Conservation (phyloP, 768 basidiomycete species). For the Auriscalpium vulgare region DNA sequence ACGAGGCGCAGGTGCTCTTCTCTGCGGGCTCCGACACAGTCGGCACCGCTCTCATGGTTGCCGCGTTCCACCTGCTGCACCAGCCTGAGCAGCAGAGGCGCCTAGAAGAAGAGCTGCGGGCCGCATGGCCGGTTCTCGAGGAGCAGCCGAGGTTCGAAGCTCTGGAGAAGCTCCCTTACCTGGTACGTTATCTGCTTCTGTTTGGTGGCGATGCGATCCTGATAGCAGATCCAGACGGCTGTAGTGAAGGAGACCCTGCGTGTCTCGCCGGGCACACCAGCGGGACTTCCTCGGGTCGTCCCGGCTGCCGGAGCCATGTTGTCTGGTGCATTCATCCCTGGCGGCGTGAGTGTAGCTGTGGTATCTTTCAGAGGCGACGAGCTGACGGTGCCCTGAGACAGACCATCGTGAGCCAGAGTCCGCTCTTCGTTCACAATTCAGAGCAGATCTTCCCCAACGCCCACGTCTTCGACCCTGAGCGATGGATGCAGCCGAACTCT, state of each 20-base stretch:
- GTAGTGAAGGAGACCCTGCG: conserved; percentile 2
- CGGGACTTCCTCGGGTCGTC: conserved; percentile 1
- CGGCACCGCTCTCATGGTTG: neutral
- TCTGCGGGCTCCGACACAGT: neutral
- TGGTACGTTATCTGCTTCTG: neutral
- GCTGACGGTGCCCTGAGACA: neutral
- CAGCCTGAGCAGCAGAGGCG: neutral
- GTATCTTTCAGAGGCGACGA: neutral
- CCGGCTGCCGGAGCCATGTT: neutral
- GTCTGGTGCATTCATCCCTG: neutral
- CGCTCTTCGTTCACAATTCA: neutral
- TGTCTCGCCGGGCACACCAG: neutral
- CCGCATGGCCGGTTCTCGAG: neutral
- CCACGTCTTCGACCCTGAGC: neutral
- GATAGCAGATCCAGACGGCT: neutral
- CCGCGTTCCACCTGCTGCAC: neutral
- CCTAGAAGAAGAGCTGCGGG: neutral
- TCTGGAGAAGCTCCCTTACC: neutral
- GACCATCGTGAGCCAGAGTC: neutral
- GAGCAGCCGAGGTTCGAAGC: neutral
- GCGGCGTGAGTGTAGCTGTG: neutral
- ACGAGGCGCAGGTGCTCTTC: neutral
- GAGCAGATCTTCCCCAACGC: neutral
- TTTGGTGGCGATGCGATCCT: neutral
- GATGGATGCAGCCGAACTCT: neutral